Evolutionary conservation across 2,329 filamentous ascomycete genomes (phyloP).

Genomic region (Diplocarpon rosae): DNA sequence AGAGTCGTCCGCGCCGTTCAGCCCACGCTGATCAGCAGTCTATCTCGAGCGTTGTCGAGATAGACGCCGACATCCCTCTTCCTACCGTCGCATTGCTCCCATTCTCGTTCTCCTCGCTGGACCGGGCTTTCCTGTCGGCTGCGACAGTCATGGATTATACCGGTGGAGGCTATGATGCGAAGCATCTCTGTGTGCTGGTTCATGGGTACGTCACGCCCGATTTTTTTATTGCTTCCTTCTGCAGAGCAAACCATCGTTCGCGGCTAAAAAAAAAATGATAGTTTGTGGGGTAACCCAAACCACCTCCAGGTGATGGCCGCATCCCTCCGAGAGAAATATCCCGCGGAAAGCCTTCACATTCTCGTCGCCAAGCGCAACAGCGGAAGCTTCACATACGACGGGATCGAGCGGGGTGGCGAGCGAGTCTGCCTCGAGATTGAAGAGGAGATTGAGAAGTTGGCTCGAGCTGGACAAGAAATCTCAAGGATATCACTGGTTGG

Average conservation of each 20-base stretch:
- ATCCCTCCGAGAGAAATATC: constrained; percentile 47
- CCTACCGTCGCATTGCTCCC: constrained; percentile 22
- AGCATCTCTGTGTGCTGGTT: constrained; percentile 67
- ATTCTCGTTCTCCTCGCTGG: constrained; percentile 27
- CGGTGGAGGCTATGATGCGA: constrained; percentile 42
- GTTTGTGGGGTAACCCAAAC: constrained; percentile 70
- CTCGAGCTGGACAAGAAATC: constrained; percentile 56
- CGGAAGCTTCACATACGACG: constrained; percentile 62
- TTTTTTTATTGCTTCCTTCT: not conserved
- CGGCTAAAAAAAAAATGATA: constrained; percentile 13
- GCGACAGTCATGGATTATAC: constrained; percentile 35
- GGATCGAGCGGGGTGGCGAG: constrained; percentile 57
- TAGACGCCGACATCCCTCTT: constrained; percentile 29
- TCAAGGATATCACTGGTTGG: constrained; percentile 77
- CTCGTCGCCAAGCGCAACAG: constrained; percentile 63
- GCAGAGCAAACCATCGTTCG: not conserved
- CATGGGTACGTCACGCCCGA: constrained; percentile 40
- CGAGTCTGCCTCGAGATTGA: constrained; percentile 57
- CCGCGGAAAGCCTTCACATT: constrained; percentile 55
- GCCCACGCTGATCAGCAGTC: constrained; percentile 25
- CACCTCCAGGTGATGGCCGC: constrained; percentile 61
- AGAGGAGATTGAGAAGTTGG: constrained; percentile 46
- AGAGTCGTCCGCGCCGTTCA: not conserved
- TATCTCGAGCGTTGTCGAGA: constrained; percentile 28
- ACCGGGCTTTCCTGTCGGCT: constrained; percentile 28